These are phyloP conservation scores for Diversispora epigaea DNA, from an alignment of 192 early-diverging fungal species.

Conservation along the genomic window DNA sequence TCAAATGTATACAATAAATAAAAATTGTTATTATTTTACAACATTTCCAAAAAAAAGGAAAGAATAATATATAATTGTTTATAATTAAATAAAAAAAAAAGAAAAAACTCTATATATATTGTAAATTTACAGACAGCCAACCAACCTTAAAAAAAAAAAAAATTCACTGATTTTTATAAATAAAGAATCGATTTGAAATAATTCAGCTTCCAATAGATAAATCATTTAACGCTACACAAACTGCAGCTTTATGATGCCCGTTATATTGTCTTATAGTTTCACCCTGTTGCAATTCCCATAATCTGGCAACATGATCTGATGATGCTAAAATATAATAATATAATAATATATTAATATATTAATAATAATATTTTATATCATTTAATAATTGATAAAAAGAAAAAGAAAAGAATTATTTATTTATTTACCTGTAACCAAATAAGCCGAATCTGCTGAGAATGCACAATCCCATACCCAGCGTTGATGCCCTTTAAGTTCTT, in stretches of 20 bases:
- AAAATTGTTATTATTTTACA: no score
- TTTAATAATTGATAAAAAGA: not conserved
- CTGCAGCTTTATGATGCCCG: constrained; percentile 87
- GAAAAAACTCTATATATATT: no score
- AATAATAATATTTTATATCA: no score
- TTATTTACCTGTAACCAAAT: constrained; percentile 71
- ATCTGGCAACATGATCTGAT: constrained; percentile 76
- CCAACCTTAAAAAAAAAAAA: no score
- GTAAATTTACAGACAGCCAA: no score
- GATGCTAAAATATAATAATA: constrained; percentile 51
- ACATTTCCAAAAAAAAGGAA: no score
- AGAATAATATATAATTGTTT: no score
- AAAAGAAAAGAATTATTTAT: not conserved
- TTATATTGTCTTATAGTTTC: constrained; percentile 85
- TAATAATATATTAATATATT: not conserved
- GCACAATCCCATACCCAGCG: constrained; percentile 93
- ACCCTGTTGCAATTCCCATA: constrained; percentile 79
- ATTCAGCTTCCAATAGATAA: constrained; percentile 44
- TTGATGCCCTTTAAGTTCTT: constrained; percentile 78
- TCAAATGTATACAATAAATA: no score
- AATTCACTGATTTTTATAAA: not conserved
- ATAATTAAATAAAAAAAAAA: no score
- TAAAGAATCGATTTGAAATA: not conserved
- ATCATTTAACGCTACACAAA: constrained; percentile 86
- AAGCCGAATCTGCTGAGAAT: constrained; percentile 89